These are phyloP conservation scores for Suillus luteus DNA, from an alignment of 768 basidiomycete species.

Conservation along the genomic window DNA sequence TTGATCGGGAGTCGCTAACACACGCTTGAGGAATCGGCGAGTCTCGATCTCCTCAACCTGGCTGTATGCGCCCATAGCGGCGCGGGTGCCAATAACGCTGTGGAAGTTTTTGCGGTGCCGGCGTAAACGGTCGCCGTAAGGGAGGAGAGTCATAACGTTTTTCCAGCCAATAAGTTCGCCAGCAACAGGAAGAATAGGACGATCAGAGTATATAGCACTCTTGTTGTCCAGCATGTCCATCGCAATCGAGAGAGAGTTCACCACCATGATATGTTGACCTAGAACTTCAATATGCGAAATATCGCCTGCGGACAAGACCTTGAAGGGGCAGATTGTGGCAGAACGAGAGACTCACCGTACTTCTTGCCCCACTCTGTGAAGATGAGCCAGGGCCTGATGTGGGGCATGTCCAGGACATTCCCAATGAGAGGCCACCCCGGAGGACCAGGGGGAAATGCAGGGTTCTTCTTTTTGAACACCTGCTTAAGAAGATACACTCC, in stretches of 20 bases:
- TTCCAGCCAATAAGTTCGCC: constrained; percentile 37
- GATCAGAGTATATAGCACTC: constrained; percentile 65
- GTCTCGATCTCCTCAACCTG: constrained; percentile 43
- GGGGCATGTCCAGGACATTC: constrained; percentile 52
- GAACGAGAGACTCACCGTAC: constrained; percentile 36
- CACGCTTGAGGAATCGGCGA: constrained; percentile 42
- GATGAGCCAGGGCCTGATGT: constrained; percentile 45
- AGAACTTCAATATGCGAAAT: constrained; percentile 61
- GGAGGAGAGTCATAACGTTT: constrained; percentile 38
- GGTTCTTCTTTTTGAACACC: constrained; percentile 22
- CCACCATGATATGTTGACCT: constrained; percentile 57
- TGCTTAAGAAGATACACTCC: constrained; percentile 31
- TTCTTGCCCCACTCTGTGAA: constrained; percentile 47
- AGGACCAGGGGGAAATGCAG: constrained; percentile 48
- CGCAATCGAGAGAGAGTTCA: constrained; percentile 54
- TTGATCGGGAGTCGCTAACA: constrained; percentile 39
- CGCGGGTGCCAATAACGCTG: constrained; percentile 42
- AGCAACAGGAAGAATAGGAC: constrained; percentile 49
- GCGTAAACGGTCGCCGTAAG: constrained; percentile 43
- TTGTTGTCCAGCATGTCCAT: constrained; percentile 66
- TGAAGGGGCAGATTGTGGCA: neutral
- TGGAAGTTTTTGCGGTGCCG: constrained; percentile 44
- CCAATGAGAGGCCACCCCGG: constrained; percentile 45
- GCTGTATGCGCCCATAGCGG: constrained; percentile 36
- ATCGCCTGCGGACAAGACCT: constrained; percentile 43